Base-by-base conservation (phyloP, 2,329 filamentous ascomycete species). In the Colletotrichum noveboracense region DNA sequence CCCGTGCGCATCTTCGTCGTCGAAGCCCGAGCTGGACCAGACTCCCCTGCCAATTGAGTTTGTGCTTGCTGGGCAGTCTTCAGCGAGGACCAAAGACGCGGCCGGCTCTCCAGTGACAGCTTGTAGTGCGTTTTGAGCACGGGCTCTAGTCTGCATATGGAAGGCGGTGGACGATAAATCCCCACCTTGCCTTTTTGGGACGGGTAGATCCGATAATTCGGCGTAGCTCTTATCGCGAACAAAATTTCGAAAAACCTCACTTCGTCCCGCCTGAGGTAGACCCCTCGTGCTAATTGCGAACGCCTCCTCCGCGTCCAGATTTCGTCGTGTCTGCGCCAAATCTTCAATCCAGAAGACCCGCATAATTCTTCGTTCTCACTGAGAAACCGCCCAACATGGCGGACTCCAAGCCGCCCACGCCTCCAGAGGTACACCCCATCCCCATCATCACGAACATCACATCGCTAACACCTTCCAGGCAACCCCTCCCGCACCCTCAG, bases 371-470 rank as follows among this genome's bases (percentile, higher is more conserved):
- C 55, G 5, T 60, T 21, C 30, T 36, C 32, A n/a, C 9, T 48
- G 38, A 48, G 38, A 32, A 24, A 48, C 26, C 38, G 30, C 32
- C n/a, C 58, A 62, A 36, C 16, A 78, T 78, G 77, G 78, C 80
- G n/a, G 80, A 81, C 67, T 64, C 78, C 6, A 79, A 81, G 30
- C 76, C 78, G 36, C 70, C 77, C 55, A 69, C 74, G 36, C 74
- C 73, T 38, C 60, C 79, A 26, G 77, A 79, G 76, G 77, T 75
- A 48, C 52, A n/a, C 18, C 55, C 26, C 60, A 52, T 21, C 18
- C 30, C 58, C 58, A 61, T 14, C 55, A 34, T 69, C 52, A 6
- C 24, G 10, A 16, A 9, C 28, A 36, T 60, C 30, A 34, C 30
- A 48, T 55, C 38, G 38, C 30, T 73, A 24, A 14, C 10, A 21